Evolutionary conservation across 306 rosid species (phyloP).

Genomic region (Neltuma alba): DNA sequence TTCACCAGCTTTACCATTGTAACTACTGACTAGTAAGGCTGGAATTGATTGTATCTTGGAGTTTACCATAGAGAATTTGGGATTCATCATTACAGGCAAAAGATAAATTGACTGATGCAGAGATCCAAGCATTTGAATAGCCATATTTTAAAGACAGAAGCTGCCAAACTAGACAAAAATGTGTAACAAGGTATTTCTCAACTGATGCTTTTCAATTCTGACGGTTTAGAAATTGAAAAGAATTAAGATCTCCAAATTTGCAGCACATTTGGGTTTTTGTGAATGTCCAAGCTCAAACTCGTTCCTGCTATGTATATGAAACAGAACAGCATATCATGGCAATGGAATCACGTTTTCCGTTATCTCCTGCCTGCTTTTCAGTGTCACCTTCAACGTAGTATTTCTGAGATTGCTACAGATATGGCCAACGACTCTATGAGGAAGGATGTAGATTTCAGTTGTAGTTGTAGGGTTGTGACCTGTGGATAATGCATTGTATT

Average conservation of each 20-base stretch:
- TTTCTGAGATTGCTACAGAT: constrained; percentile 1
- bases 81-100: constrained; percentile 34
- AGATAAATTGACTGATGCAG: constrained; percentile 20
- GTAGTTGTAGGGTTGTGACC: constrained; percentile 17
- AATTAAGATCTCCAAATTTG: not conserved
- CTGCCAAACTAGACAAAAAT: constrained; percentile 23
- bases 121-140: constrained; percentile 34
- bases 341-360: constrained; percentile 27
- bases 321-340: constrained; percentile 4
- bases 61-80: not conserved
- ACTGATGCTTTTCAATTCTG: not conserved
- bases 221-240: not conserved
- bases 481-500: constrained; percentile 15
- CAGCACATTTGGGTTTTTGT: not conserved
- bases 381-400: constrained; percentile 15
- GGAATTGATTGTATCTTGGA: not conserved
- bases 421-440: not conserved
- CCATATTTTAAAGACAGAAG: constrained; percentile 29
- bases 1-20: not conserved
- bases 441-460: constrained; percentile 21
- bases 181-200: constrained; percentile 22
- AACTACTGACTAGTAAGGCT: not conserved
- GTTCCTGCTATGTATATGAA: not conserved
- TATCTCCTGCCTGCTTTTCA: constrained; percentile 18
- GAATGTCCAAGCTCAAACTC: constrained; percentile 9